Evolutionary conservation across 2,329 filamentous ascomycete genomes (phyloP).

Genomic region (Colletotrichum tropicale): DNA sequence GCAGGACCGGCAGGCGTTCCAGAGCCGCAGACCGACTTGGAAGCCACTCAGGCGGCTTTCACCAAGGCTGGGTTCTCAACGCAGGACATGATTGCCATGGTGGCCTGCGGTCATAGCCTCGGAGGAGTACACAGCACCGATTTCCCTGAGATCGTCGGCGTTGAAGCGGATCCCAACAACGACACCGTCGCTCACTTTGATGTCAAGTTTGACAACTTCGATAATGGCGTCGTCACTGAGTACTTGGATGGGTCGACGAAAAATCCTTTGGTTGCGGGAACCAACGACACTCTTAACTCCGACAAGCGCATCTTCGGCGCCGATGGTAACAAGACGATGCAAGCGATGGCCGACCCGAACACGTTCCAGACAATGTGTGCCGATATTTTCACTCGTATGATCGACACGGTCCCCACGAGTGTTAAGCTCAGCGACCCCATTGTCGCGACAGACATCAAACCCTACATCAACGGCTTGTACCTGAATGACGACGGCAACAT

Average conservation of each 20-base stretch:
- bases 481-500: slow-evolving; percentile 29
- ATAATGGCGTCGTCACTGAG: slow-evolving; percentile 47
- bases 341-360: slow-evolving; percentile 38
- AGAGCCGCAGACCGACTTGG: slow-evolving; percentile 30
- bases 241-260: slow-evolving; percentile 44
- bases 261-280: slow-evolving; percentile 45
- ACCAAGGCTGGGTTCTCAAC: slow-evolving; percentile 33
- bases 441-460: slow-evolving; percentile 33
- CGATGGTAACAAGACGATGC: slow-evolving; percentile 48
- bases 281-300: slow-evolving; percentile 41
- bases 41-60: slow-evolving; percentile 29
- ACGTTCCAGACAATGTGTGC: slow-evolving; percentile 32
- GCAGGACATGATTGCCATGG: slow-evolving; percentile 38
- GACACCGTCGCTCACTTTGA: slow-evolving; percentile 39
- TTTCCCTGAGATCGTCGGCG: slow-evolving; percentile 39
- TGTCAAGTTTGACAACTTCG: slow-evolving; percentile 48
- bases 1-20: slow-evolving; percentile 35
- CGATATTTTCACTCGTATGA: slow-evolving; percentile 36
- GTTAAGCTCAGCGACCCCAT: slow-evolving; percentile 33
- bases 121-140: slow-evolving; percentile 48
- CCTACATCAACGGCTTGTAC: slow-evolving; percentile 30
- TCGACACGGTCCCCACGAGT: slow-evolving; percentile 34
- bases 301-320: slow-evolving; percentile 48
- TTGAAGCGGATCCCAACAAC: slow-evolving; percentile 14
- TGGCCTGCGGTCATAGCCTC: slow-evolving; percentile 38